phyloP scores from a whole-genome alignment of 2,329 filamentous ascomycete genomes.

The Sclerotinia nivalis region DNA sequence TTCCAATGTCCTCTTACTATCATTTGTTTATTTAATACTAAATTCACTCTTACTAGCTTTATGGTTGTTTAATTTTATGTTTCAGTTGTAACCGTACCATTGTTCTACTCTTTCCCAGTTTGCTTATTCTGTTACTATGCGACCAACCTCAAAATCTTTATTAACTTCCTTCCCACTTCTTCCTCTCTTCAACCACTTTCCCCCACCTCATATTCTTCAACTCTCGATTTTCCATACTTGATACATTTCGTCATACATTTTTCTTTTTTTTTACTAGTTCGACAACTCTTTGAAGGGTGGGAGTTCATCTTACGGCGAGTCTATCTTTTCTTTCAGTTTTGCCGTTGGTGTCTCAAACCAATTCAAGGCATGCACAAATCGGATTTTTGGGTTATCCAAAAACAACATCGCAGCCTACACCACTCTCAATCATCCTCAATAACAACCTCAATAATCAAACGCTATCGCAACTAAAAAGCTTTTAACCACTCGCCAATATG shows the following conservation, averaged over 20 bases:
- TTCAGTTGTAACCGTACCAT: neutral
- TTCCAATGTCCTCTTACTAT: neutral
- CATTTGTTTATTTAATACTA: neutral
- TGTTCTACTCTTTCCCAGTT: neutral
- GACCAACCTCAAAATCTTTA: neutral
- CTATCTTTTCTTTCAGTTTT: neutral
- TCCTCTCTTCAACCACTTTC: too few relatives aligned
- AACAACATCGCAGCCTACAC: neutral
- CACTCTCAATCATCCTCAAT: too few relatives aligned
- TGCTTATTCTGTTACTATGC: neutral
- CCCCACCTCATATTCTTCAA: neutral
- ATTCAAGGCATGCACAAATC: neutral
- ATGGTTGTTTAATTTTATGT: neutral
- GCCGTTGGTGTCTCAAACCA: neutral
- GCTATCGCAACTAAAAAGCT: too few relatives aligned
- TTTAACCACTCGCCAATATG: neutral
- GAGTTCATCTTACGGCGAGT: neutral
- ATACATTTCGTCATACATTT: neutral
- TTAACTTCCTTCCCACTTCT: neutral
- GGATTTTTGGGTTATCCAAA: neutral
- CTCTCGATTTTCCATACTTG: neutral
- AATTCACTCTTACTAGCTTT: neutral
- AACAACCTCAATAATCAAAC: neutral
- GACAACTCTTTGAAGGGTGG: too few relatives aligned
- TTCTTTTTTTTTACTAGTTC: neutral